A percentile compares a stretch with the other conserved stretches of the same genome.
Evolutionary conservation across 2,329 filamentous ascomycete species (phyloP).

Genomic region (Claviceps capensis): DNA sequence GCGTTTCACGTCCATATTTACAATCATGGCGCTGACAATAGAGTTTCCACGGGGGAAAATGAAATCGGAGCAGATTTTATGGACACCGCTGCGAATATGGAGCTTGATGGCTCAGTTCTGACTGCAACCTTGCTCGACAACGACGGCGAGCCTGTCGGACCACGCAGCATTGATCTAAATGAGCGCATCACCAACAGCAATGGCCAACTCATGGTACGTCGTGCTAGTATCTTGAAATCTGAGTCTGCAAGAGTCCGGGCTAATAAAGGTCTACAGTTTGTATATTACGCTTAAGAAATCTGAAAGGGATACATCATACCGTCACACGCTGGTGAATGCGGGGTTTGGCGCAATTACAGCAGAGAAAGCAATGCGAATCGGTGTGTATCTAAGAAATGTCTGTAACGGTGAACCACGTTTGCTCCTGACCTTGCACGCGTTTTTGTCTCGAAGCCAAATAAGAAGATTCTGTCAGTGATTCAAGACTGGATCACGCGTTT

Average conservation of each 20-base stretch:
- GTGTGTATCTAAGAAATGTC: no score
- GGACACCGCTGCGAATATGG: background rate
- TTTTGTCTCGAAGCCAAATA: no score
- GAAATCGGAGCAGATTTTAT: conserved; percentile 1
- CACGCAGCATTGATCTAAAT: conserved; percentile 6
- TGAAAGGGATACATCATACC: no score
- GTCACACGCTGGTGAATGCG: no score
- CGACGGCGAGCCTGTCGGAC: conserved; percentile 3
- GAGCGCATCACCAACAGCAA: conserved; percentile 7
- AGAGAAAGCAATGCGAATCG: no score
- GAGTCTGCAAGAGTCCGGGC: background rate
- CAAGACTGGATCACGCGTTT: no score
- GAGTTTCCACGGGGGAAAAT: background rate
- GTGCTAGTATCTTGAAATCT: no score
- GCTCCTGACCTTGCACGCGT: no score
- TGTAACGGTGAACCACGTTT: no score
- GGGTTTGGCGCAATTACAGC: no score
- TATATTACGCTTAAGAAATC: background rate
- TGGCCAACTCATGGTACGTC: conserved; percentile 6
- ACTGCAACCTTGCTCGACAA: conserved; percentile 2
- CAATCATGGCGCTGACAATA: background rate
- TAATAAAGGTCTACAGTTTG: background rate
- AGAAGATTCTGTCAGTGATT: no score
- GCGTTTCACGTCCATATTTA: background rate
- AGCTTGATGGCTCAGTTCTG: background rate